Conservation (phyloP, 208 protist genomes). For the Lotmaria passim region DNA sequence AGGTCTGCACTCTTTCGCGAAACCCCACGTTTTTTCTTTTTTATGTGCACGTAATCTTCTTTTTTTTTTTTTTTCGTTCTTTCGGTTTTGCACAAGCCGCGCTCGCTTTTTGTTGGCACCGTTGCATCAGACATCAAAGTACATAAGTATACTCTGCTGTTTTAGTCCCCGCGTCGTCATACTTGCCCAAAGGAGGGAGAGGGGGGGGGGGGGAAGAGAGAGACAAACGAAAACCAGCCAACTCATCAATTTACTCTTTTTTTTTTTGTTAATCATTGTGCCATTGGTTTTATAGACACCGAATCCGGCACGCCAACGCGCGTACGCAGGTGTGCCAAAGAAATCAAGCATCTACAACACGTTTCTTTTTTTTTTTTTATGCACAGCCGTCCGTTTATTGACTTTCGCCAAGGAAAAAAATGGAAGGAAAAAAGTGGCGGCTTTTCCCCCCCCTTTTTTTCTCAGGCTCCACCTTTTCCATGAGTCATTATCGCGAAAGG, state of each 20-base stretch:
- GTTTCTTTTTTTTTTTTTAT: constrained; percentile 21
- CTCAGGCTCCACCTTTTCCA: too few relatives aligned
- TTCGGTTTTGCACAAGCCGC: background rate
- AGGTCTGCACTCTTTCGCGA: background rate
- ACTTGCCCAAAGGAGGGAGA: too few relatives aligned
- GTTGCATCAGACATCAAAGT: constrained; percentile 13
- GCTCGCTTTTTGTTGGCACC: background rate
- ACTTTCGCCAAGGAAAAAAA: background rate
- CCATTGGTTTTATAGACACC: background rate
- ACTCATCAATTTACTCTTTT: background rate
- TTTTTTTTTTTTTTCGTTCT: background rate
- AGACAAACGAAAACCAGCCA: background rate
- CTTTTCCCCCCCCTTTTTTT: too few relatives aligned
- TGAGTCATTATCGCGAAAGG: too few relatives aligned
- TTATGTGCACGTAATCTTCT: too few relatives aligned
- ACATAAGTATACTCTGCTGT: too few relatives aligned
- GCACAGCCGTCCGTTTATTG: background rate
- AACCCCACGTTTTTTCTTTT: background rate
- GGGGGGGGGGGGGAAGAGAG: too few relatives aligned
- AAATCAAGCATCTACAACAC: background rate
- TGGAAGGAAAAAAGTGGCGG: too few relatives aligned
- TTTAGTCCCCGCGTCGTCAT: too few relatives aligned
- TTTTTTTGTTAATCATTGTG: too few relatives aligned
- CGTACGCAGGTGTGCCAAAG: background rate
- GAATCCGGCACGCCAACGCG: background rate